These are phyloP conservation scores for Myrmaecium sp. DNA, from an alignment of 2,329 filamentous ascomycete genomes.

Conservation along the genomic window DNA sequence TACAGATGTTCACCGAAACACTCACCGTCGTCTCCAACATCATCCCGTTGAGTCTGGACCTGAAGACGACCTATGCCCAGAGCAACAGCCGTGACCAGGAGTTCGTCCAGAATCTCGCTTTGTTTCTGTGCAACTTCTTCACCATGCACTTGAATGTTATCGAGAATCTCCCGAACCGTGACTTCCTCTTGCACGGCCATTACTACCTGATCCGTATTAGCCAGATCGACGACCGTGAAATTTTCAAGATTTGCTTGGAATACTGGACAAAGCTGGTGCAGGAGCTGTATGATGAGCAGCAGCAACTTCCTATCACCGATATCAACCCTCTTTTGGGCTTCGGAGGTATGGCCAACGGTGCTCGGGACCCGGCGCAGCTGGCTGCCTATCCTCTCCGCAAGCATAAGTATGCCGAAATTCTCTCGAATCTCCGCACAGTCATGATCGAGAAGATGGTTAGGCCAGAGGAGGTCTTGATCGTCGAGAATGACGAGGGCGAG, in stretches of 20 bases:
- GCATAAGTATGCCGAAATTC: constrained; percentile 90
- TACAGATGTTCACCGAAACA: constrained; percentile 97
- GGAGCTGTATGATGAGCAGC: constrained; percentile 98
- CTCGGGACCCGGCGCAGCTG: constrained; percentile 68
- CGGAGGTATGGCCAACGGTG: constrained; percentile 53
- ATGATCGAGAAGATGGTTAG: constrained; percentile 99
- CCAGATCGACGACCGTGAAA: constrained; percentile 95
- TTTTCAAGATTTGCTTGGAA: constrained; percentile 98
- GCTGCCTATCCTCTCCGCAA: constrained; percentile 87
- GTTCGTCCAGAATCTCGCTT: constrained; percentile 88
- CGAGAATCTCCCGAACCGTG: constrained; percentile 85
- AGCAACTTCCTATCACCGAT: constrained; percentile 83
- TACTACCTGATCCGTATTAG: constrained; percentile 97
- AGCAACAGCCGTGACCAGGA: constrained; percentile 92
- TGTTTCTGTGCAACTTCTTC: constrained; percentile 96
- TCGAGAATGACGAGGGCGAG: constrained; percentile 98
- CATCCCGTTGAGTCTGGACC: constrained; percentile 75
- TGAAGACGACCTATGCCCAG: constrained; percentile 77
- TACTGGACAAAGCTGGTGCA: constrained; percentile 99
- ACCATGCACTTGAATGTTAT: constrained; percentile 78
- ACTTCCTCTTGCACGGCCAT: constrained; percentile 89
- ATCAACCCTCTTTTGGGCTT: constrained; percentile 74
- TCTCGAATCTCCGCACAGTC: constrained; percentile 85
- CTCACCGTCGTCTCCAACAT: constrained; percentile 84
- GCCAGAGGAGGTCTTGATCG: constrained; percentile 92